phyloP scores from a whole-genome alignment of 257 asterid genomes.

The Orobanche coerulescens region DNA sequence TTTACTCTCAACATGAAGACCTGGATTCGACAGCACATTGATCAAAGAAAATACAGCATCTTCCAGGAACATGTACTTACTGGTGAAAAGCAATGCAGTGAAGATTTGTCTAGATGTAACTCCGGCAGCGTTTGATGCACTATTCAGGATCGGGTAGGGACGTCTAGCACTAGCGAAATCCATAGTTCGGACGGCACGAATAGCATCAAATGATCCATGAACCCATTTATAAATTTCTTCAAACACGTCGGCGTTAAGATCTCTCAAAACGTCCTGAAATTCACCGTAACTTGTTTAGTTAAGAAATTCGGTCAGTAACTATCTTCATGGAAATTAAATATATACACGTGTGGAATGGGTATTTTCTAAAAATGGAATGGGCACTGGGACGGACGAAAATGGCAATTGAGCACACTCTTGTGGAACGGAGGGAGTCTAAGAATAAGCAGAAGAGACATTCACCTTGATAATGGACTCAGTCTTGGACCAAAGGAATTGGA shows the following conservation, averaged over 20 bases:
- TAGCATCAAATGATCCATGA: slow-evolving; percentile 44
- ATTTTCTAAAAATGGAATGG: too few species aligned
- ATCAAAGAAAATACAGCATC: background rate
- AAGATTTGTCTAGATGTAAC: slow-evolving; percentile 48
- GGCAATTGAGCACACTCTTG: too few species aligned
- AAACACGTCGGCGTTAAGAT: slow-evolving; percentile 53
- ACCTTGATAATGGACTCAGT: slow-evolving; percentile 65
- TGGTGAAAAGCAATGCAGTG: slow-evolving; percentile 70
- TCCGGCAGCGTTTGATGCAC: slow-evolving; percentile 25
- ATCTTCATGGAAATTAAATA: background rate
- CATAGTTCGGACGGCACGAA: slow-evolving; percentile 34
- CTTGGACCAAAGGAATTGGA: slow-evolving; percentile 52
- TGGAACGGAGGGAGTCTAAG: background rate
- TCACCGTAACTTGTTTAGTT: background rate
- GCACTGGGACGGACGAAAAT: too few species aligned
- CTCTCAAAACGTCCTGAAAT: slow-evolving; percentile 62
- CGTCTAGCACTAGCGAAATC: slow-evolving; percentile 31
- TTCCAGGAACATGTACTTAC: slow-evolving; percentile 36
- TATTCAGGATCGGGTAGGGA: slow-evolving; percentile 47
- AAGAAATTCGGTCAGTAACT: background rate
- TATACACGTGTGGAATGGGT: background rate
- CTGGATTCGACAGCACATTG: background rate
- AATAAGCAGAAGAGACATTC: background rate
- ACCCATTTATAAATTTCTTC: slow-evolving; percentile 63
- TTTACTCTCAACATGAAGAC: background rate